phyloP scores from a whole-genome alignment of 2,329 filamentous ascomycete species.

The Ramichloridium luteum region DNA sequence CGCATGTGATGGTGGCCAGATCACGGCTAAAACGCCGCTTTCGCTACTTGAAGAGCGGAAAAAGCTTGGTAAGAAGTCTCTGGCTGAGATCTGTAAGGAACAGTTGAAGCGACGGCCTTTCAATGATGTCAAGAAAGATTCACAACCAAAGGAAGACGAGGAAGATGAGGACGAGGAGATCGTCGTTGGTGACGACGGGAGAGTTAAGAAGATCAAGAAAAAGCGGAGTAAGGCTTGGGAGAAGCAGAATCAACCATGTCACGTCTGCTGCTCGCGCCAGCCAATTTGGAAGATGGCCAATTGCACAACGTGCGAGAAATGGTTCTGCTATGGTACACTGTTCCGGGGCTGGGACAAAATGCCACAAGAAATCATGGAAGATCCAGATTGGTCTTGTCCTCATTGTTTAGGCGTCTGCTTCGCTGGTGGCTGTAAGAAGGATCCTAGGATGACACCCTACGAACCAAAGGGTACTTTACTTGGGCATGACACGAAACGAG shows the following conservation, averaged over 20 bases:
- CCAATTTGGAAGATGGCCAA: constrained; percentile 73
- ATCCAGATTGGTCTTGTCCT: constrained; percentile 76
- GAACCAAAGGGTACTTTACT: constrained; percentile 76
- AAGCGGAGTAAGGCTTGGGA: constrained; percentile 40
- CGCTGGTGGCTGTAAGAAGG: constrained; percentile 64
- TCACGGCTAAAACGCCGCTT: constrained; percentile 53
- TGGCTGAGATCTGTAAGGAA: constrained; percentile 90
- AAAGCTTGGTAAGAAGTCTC: constrained; percentile 58
- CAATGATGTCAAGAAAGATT: constrained; percentile 61
- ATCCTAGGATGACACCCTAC: constrained; percentile 60
- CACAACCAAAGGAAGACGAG: constrained; percentile 28
- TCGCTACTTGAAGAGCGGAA: constrained; percentile 59
- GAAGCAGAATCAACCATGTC: constrained; percentile 50
- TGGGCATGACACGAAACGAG: constrained; percentile 78
- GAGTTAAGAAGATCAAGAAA: constrained; percentile 53
- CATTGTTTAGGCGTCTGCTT: constrained; percentile 79
- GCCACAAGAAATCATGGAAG: constrained; percentile 70
- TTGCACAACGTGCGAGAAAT: constrained; percentile 62
- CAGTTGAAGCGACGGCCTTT: constrained; percentile 70
- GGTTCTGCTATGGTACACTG: constrained; percentile 86
- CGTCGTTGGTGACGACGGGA: constrained; percentile 52
- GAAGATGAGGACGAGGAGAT: constrained; percentile 39
- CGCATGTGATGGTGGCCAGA: constrained; percentile 55
- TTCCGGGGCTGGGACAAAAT: constrained; percentile 85
- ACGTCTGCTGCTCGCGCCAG: constrained; percentile 72